Conservation (phyloP, 2,329 filamentous ascomycete species). For the Hypoxylon sp. region DNA sequence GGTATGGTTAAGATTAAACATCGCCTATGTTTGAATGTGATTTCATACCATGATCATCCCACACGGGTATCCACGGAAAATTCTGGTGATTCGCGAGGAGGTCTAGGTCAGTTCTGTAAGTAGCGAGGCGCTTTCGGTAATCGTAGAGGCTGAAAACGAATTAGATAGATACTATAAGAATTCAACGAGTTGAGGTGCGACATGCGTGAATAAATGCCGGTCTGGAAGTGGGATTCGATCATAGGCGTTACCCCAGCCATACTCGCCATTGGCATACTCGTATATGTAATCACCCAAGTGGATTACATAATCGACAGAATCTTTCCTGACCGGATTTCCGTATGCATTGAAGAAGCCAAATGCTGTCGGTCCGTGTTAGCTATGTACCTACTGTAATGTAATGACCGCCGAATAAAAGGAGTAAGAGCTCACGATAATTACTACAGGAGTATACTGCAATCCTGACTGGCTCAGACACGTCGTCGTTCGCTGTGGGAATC, state of each 20-base stretch:
- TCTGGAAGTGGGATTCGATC: conserved; percentile 68
- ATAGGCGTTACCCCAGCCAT: conserved; percentile 67
- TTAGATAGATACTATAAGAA: conserved; percentile 10
- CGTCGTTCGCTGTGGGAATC: conserved; percentile 69
- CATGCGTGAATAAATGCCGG: conserved; percentile 62
- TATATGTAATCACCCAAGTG: conserved; percentile 70
- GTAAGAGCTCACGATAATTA: conserved; percentile 70
- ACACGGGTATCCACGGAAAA: conserved; percentile 75
- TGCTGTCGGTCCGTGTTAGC: conserved; percentile 52
- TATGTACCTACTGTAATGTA: no score
- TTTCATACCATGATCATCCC: conserved; percentile 70
- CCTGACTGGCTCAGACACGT: conserved; percentile 68
- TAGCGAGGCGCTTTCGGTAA: conserved; percentile 71
- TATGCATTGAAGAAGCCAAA: conserved; percentile 73
- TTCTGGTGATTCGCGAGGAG: conserved; percentile 68
- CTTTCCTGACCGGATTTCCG: conserved; percentile 71
- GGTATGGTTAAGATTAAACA: conserved; percentile 35
- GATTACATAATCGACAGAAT: conserved; percentile 72
- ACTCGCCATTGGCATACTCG: conserved; percentile 59
- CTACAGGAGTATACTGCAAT: conserved; percentile 80
- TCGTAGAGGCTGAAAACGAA: conserved; percentile 63
- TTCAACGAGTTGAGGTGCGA: conserved; percentile 54
- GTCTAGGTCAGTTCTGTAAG: conserved; percentile 74
- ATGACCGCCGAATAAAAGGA: background rate
- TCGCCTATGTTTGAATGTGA: background rate